Percentiles rank a stretch among this genome's conserved stretches.
Evolutionary conservation across 441 rosid genomes (phyloP).

Genomic region (Pelargonium exstipulatum): DNA sequence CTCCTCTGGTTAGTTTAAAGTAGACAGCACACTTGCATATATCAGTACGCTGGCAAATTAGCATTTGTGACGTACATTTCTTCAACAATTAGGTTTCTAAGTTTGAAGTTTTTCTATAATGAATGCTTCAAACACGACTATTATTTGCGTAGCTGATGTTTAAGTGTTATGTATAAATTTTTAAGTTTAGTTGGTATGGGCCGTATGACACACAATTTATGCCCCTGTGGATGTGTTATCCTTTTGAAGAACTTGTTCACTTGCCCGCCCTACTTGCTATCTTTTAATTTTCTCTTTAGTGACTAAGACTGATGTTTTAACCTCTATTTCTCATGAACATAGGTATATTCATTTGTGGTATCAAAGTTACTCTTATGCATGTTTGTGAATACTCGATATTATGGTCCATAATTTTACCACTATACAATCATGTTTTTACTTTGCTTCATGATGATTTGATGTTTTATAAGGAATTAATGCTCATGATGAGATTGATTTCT

Average conservation of each 20-base stretch:
- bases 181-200: not conserved
- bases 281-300: constrained; percentile 6
- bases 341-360: not conserved
- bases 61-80: not conserved
- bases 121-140: not conserved
- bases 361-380: not conserved
- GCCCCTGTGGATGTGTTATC: not conserved
- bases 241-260: not conserved
- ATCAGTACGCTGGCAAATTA: not conserved
- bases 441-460: not conserved
- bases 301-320: not conserved
- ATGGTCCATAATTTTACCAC: constrained; percentile 1
- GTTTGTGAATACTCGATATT: not conserved
- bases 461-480: not conserved
- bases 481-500: constrained; percentile 1
- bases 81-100: not conserved
- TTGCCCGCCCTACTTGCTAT: not conserved
- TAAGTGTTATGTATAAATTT: not conserved
- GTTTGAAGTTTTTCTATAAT: not conserved
- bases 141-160: not conserved
- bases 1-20: not conserved
- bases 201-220: not conserved
- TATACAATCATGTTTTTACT: not conserved
- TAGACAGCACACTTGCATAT: not conserved
- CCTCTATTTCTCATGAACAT: constrained; percentile 4